These are phyloP conservation scores for Tilletia setariae DNA, from an alignment of 1,284 basidiomycete species.

Conservation along the genomic window DNA sequence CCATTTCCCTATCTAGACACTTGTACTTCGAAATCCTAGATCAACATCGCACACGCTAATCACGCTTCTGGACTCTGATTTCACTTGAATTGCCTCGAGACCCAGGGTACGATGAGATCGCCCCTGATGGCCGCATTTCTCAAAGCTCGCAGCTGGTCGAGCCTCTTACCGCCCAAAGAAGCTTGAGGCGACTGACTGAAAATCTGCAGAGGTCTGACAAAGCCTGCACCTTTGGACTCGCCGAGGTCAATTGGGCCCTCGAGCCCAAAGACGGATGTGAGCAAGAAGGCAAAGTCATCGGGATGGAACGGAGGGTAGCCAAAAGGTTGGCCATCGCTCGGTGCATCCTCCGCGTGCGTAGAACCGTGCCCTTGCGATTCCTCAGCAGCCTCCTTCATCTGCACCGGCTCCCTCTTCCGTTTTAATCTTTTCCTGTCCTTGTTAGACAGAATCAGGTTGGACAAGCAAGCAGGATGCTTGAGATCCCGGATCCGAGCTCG, in stretches of 20 bases:
- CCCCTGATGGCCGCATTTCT: background rate
- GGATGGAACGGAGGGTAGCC: background rate
- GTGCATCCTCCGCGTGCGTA: background rate
- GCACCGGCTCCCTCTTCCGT: background rate
- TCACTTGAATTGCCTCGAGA: background rate
- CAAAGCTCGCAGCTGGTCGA: background rate
- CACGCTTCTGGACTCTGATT: too few relatives aligned
- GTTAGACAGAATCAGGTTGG: background rate
- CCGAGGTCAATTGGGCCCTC: constrained; percentile 4
- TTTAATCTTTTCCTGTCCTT: background rate
- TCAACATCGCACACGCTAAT: too few relatives aligned
- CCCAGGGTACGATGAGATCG: background rate
- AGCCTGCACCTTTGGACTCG: constrained; percentile 3
- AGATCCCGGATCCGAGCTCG: background rate
- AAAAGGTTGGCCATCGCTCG: background rate
- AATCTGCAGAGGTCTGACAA: background rate
- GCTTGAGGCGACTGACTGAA: background rate
- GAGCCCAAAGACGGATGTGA: background rate
- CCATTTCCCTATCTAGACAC: too few relatives aligned
- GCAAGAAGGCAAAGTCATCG: constrained; percentile 2
- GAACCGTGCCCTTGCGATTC: background rate
- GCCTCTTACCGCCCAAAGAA: background rate
- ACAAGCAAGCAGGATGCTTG: background rate
- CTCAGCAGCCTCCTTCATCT: background rate
- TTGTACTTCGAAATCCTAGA: too few relatives aligned